phyloP scores from a whole-genome alignment of 2,329 filamentous ascomycete genomes.

The Pseudogymnoascus sp. region DNA sequence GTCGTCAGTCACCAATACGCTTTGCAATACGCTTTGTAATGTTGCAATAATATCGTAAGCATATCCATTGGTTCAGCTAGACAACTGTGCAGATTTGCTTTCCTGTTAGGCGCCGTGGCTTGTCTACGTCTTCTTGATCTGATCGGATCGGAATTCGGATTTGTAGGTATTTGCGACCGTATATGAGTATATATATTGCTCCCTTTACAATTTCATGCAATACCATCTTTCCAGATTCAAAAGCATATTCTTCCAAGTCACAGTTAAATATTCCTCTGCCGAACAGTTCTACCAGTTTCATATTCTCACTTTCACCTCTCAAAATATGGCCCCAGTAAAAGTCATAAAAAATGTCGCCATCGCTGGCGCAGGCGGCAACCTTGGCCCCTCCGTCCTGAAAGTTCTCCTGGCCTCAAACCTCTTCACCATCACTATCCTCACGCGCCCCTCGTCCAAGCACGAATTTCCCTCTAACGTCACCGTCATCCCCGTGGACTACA shows the following conservation, averaged over 20 bases:
- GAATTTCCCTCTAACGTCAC: constrained; percentile 30
- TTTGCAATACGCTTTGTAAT: background rate
- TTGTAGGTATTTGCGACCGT: background rate
- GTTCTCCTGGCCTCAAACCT: constrained; percentile 20
- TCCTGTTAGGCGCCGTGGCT: background rate
- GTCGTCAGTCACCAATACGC: background rate
- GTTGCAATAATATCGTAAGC: background rate
- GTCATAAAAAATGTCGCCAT: constrained; percentile 30
- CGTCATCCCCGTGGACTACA: constrained; percentile 39
- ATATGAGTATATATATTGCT: background rate
- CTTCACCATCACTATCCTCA: constrained; percentile 43
- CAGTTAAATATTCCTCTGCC: background rate
- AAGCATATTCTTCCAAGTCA: background rate
- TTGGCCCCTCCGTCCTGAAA: constrained; percentile 22
- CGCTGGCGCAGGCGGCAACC: constrained; percentile 26
- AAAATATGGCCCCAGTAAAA: background rate
- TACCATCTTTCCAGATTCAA: background rate
- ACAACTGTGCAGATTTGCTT: background rate
- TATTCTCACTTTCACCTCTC: background rate
- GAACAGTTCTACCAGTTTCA: background rate
- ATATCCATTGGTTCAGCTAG: background rate
- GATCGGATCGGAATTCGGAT: constrained; percentile 1
- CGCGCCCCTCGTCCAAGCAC: constrained; percentile 33
- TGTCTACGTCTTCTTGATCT: background rate
- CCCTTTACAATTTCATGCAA: background rate